These are phyloP conservation scores for Podospora pseudopauciseta DNA, from an alignment of 495 filamentous ascomycete species.

Conservation along the genomic window DNA sequence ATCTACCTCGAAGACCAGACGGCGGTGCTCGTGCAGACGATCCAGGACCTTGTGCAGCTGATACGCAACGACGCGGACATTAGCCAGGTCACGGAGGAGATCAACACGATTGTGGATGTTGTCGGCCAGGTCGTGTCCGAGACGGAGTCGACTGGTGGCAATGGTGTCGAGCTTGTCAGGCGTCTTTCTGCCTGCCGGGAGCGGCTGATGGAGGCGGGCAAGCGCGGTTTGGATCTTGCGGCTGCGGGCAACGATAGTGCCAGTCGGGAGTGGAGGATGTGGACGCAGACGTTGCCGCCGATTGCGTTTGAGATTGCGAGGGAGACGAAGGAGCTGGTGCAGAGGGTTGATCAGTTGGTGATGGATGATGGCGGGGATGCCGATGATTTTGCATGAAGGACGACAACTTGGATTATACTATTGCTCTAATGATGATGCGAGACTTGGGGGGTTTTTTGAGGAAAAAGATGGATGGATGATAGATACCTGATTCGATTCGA, in stretches of 20 bases:
- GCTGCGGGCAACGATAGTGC: slow-evolving; percentile 43
- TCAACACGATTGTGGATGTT: slow-evolving; percentile 65
- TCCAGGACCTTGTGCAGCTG: slow-evolving; percentile 74
- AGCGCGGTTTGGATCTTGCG: slow-evolving; percentile 56
- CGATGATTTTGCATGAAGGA: slow-evolving; percentile 43
- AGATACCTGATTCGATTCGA: background rate
- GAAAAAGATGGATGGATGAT: background rate
- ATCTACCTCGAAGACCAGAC: slow-evolving; percentile 85
- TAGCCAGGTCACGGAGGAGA: slow-evolving; percentile 62
- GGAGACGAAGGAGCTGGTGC: slow-evolving; percentile 71
- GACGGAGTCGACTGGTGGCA: slow-evolving; percentile 55
- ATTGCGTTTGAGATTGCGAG: slow-evolving; percentile 85
- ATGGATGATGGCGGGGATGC: slow-evolving; percentile 38
- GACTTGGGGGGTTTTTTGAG: background rate
- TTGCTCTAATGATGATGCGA: slow-evolving; percentile 1
- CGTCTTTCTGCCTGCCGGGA: slow-evolving; percentile 61
- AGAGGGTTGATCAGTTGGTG: slow-evolving; percentile 40
- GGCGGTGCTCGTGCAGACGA: slow-evolving; percentile 71
- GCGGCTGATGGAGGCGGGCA: slow-evolving; percentile 64
- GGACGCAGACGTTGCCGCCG: slow-evolving; percentile 69
- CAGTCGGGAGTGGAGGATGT: slow-evolving; percentile 55
- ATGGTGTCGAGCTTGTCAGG: slow-evolving; percentile 59
- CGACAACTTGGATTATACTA: background rate
- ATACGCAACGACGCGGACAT: slow-evolving; percentile 70
- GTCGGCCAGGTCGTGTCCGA: slow-evolving; percentile 65